Conservation (phyloP, 225 moss, liverwort and hornwort genomes). For the Marchantia polymorpha region DNA sequence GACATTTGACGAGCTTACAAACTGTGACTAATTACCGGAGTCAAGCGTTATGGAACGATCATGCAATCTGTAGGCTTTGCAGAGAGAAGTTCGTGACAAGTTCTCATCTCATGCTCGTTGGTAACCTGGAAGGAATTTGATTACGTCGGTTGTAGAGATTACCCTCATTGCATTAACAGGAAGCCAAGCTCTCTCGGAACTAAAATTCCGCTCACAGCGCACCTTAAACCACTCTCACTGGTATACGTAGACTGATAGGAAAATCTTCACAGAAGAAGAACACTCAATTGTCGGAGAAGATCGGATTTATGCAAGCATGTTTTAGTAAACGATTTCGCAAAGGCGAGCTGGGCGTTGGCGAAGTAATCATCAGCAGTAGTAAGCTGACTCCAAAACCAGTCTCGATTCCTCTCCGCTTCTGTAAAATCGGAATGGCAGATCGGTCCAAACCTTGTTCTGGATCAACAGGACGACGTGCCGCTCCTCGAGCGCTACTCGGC, state of each 20-base stretch:
- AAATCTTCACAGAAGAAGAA: too few species aligned
- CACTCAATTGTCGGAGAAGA: too few species aligned
- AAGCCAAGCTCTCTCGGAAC: neutral
- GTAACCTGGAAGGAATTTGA: neutral
- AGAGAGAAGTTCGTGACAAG: neutral
- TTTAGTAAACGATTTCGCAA: neutral
- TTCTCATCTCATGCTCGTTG: neutral
- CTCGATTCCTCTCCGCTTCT: too few species aligned
- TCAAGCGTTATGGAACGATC: neutral
- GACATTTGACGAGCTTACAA: too few species aligned
- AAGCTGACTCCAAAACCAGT: neutral
- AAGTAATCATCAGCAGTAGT: neutral
- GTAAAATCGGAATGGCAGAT: neutral
- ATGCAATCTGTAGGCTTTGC: neutral
- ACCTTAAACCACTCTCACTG: neutral
- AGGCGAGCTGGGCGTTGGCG: neutral
- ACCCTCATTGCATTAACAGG: neutral
- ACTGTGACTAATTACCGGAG: too few species aligned
- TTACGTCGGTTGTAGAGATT: neutral
- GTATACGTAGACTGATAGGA: neutral
- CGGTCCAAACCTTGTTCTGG: constrained; percentile 4
- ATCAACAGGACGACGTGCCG: neutral
- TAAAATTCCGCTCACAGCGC: neutral
- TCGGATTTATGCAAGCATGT: too few species aligned
- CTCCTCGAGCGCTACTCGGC: neutral